Evolutionary conservation across 2,329 filamentous ascomycete species (phyloP).

Genomic region (Alternaria novae-zelandiae): DNA sequence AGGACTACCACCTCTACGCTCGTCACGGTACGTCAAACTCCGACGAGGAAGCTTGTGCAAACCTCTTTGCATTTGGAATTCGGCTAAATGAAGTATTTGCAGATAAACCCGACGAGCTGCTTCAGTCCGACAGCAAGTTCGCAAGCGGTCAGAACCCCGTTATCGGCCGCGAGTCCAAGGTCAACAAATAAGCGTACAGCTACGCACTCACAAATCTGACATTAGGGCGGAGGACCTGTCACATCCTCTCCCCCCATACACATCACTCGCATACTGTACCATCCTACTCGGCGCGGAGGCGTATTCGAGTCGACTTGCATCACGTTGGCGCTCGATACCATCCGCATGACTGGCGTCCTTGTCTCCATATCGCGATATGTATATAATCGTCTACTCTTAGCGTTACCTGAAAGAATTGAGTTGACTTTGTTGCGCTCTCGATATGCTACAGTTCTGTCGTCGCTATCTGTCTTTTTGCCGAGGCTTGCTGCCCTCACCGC

Average conservation of each 20-base stretch:
- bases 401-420: background rate
- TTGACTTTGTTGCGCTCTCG: background rate
- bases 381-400: conserved; percentile 8
- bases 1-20: conserved; percentile 58
- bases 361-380: conserved; percentile 6
- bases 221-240: background rate
- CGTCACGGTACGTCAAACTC: conserved; percentile 53
- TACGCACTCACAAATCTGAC: background rate
- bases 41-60: conserved; percentile 20
- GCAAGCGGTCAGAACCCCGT: conserved; percentile 54
- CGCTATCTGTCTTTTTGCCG: background rate
- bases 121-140: conserved; percentile 58
- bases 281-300: conserved; percentile 4
- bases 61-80: conserved; percentile 30
- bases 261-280: conserved; percentile 3
- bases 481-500: background rate
- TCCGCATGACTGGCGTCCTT: conserved; percentile 7
- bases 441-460: background rate
- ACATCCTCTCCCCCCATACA: background rate
- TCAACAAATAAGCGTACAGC: conserved; percentile 54
- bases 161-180: conserved; percentile 52
- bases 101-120: conserved; percentile 62
- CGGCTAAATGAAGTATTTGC: conserved; percentile 29
- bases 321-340: conserved; percentile 14
- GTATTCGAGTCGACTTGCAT: conserved; percentile 9